A percentile compares a stretch with the other conserved stretches of the same genome.
Conservation (phyloP, 345 rosid genomes). For the Populus deltoides region DNA sequence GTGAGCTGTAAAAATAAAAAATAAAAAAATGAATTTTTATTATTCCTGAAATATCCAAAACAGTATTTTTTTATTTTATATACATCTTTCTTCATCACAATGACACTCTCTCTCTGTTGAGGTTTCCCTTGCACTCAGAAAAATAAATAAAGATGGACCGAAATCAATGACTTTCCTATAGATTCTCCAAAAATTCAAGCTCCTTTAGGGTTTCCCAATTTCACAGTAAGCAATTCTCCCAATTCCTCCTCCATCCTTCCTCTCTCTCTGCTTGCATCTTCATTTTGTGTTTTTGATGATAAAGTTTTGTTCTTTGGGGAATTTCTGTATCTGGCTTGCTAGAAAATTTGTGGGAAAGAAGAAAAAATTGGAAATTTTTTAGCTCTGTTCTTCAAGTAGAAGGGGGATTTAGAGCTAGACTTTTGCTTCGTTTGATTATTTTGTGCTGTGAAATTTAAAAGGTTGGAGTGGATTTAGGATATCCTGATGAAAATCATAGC, state of each 20-base stretch:
- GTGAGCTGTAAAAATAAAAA: not conserved
- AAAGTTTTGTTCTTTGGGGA: not conserved
- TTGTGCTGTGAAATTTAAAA: not conserved
- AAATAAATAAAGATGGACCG: slow-evolving; percentile 7
- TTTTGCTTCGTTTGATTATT: not conserved
- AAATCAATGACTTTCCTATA: slow-evolving; percentile 15
- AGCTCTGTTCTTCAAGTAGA: not conserved
- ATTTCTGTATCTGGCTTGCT: slow-evolving; percentile 8
- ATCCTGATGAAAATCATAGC: slow-evolving; percentile 3
- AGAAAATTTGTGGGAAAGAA: slow-evolving; percentile 3
- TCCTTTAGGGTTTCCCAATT: slow-evolving; percentile 13
- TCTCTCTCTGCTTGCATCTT: not conserved
- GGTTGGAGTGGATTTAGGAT: slow-evolving; percentile 5
- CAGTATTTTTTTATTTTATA: not conserved
- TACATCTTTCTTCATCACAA: slow-evolving; percentile 12
- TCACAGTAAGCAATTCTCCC: slow-evolving; percentile 20
- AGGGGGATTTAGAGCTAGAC: not conserved
- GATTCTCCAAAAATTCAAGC: slow-evolving; percentile 5
- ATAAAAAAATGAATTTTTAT: not conserved
- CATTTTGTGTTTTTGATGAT: not conserved
- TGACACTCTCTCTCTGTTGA: slow-evolving; percentile 32
- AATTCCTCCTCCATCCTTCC: not conserved
- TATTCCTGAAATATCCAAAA: not conserved
- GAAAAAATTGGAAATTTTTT: not conserved
- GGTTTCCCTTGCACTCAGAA: slow-evolving; percentile 27